Percentiles rank a stretch among this genome's conserved stretches.
These are phyloP conservation scores for Flaveria sonorensis DNA, from an alignment of 129 eudicot species.

Conservation along the genomic window DNA sequence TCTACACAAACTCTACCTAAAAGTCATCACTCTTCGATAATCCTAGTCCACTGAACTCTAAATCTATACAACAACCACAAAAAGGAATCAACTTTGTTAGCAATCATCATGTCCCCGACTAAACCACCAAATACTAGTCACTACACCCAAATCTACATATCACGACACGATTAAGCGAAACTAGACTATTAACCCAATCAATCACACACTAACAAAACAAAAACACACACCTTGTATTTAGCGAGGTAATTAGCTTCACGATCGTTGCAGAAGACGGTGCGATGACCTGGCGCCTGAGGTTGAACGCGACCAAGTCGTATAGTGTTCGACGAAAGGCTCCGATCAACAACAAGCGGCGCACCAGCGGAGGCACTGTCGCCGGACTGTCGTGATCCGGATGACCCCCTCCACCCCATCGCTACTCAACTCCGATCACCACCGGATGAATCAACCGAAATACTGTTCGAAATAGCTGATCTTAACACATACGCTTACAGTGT, in stretches of 20 bases:
- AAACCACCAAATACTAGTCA: background rate
- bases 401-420: conserved; percentile 46
- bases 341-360: conserved; percentile 39
- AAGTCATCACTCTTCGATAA: conserved; percentile 12
- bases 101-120: conserved; percentile 7
- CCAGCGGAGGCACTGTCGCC: conserved; percentile 30
- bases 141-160: conserved; percentile 5
- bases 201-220: background rate
- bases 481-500: conserved; percentile 26
- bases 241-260: conserved; percentile 85
- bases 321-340: conserved; percentile 46
- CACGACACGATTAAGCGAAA: background rate
- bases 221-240: conserved; percentile 64
- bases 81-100: background rate
- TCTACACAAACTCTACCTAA: background rate
- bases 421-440: conserved; percentile 35
- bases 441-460: conserved; percentile 6
- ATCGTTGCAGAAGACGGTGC: conserved; percentile 91
- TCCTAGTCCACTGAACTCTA: conserved; percentile 16
- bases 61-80: conserved; percentile 3
- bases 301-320: conserved; percentile 90
- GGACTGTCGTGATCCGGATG: conserved; percentile 48
- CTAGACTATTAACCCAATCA: background rate
- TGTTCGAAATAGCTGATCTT: conserved; percentile 23
- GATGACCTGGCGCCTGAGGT: conserved; percentile 98